These are phyloP conservation scores for Neurospora hispaniola DNA, from an alignment of 495 filamentous ascomycete species.

Conservation along the genomic window DNA sequence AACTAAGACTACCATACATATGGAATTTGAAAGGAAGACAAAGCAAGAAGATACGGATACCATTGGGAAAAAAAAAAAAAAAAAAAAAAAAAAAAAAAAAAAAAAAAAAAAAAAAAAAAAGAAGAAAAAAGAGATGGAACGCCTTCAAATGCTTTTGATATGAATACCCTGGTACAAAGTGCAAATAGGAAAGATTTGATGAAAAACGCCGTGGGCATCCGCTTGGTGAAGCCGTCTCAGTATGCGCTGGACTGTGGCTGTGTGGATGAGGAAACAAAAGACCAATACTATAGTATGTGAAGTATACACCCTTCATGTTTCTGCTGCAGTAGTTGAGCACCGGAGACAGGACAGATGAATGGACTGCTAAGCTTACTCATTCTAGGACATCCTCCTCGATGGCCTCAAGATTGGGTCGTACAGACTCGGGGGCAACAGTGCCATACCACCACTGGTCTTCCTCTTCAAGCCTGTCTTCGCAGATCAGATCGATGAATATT, in stretches of 20 bases:
- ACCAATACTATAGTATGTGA: not conserved
- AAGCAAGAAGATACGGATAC: not conserved
- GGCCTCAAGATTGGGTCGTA: constrained; percentile 34
- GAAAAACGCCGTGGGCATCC: not conserved
- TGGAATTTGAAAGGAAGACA: not conserved
- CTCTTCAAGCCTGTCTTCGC: constrained; percentile 38
- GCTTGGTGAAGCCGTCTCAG: not conserved
- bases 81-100: not conserved
- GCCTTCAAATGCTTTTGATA: not conserved
- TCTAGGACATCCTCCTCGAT: constrained; percentile 38
- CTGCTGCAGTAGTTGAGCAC: not conserved
- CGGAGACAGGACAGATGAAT: not conserved
- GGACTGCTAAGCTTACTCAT: constrained; percentile 1
- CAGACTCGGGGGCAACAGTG: constrained; percentile 29
- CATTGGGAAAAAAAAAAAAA: not conserved
- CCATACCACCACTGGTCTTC: constrained; percentile 46
- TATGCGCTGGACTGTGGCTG: not conserved
- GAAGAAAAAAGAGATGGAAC: not conserved
- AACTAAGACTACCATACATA: not conserved
- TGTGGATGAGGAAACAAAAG: not conserved
- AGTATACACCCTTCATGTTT: not conserved
- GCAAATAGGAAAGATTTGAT: not conserved
- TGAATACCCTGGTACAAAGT: not conserved
- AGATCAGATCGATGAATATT: constrained; percentile 42
- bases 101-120: not conserved